Evolutionary conservation across 441 rosid genomes (phyloP), one percentile per base, ranked within the genome.

Genomic region (Geranium incanum): DNA sequence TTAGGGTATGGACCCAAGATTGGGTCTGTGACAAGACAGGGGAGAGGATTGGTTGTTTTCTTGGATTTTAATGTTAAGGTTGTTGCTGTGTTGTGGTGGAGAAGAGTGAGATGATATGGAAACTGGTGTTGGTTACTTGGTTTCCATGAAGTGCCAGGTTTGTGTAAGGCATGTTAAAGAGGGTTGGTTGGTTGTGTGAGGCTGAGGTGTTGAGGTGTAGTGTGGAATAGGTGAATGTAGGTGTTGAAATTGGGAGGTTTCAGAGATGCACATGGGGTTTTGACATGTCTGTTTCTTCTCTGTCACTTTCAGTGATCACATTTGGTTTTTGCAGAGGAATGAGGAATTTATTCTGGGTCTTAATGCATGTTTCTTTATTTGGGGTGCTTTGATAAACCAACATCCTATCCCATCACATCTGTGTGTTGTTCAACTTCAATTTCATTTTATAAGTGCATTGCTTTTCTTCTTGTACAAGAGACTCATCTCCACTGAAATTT

Each of bases 251-350:
- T 13, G 13, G 57, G n/a, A 2, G 13, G n/a, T 48, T 48, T 11
- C 57, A 48, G 57, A 48, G 57, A 48, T 48, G 57, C 57, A 48
- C 57, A 48, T 48, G 57, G 57, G 57, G 57, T n/a, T 48, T 48
- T 48, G 57, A 38, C 43, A 38, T 38, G 43, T 38, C 43, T 38
- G 43, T 38, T 38, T 38, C 43, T 38, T 6, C 7, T 23, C n/a
- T n/a, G 33, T 23, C 33, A 23, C 33, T 23, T 1, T 23, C 33
- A 23, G 33, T 23, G 33, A 23, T 23, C 33, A 23, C 33, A 23
- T 23, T 23, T 23, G 33, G 33, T 23, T 23, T 23, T 23, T 3
- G 43, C 43, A 38, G 43, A 38, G 43, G 43, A 38, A 38, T 38
- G 43, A 38, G 43, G 43, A 38, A 38, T 38, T 38, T 38, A 38